A percentile compares a stretch with the other conserved stretches of the same genome.
Evolutionary conservation across 345 rosid species (phyloP).

Genomic region (Cardamine chenopodiifolia): DNA sequence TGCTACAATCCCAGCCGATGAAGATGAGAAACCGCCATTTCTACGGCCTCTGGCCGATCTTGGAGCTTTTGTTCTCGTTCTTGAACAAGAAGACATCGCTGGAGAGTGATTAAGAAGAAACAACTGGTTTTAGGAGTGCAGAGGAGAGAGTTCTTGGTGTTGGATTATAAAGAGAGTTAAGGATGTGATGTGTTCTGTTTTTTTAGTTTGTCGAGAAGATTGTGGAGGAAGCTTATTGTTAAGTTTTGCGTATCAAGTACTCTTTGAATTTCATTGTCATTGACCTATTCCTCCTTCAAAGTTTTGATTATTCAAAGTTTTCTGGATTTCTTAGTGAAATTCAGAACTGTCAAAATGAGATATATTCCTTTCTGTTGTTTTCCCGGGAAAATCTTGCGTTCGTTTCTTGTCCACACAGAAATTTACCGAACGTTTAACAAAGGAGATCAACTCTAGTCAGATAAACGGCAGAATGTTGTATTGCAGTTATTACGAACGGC

Average conservation of each 20-base stretch:
- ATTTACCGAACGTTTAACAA: neutral
- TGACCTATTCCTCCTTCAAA: neutral
- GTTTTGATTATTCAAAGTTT: neutral
- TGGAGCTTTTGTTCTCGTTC: conserved; percentile 29
- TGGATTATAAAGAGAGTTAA: conserved; percentile 10
- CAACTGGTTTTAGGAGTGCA: neutral
- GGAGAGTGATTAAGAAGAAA: neutral
- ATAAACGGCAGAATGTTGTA: neutral
- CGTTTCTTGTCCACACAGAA: neutral
- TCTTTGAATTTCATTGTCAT: conserved; percentile 28
- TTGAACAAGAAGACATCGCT: conserved; percentile 25
- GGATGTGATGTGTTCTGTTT: conserved; percentile 15
- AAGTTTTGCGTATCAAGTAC: conserved; percentile 11
- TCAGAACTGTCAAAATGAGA: neutral
- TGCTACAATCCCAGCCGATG: conserved; percentile 26
- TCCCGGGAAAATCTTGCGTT: conserved; percentile 1
- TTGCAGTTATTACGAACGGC: neutral
- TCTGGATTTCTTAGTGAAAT: neutral
- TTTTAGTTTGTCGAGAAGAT: conserved; percentile 20
- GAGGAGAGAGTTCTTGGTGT: neutral
- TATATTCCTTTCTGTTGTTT: neutral
- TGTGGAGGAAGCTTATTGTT: conserved; percentile 39
- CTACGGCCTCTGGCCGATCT: conserved; percentile 12
- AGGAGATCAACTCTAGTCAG: neutral
- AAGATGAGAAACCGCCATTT: conserved; percentile 5